phyloP scores from a whole-genome alignment of 2,329 filamentous ascomycete genomes.

The Pleurostoma richardsiae region DNA sequence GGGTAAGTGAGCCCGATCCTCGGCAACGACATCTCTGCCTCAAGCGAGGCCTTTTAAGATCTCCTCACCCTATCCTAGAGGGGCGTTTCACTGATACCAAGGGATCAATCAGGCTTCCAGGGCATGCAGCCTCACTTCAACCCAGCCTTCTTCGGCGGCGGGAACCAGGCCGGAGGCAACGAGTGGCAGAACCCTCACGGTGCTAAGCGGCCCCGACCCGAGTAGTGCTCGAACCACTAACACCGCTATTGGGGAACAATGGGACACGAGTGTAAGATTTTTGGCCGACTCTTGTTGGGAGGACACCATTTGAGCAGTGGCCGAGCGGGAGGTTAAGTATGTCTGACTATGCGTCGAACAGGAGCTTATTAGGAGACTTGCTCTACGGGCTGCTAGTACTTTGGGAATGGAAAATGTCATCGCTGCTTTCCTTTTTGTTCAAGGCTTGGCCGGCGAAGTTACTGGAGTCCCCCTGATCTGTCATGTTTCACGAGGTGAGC shows the following conservation, averaged over 20 bases:
- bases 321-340: too few species aligned
- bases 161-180: conserved; percentile 39
- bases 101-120: conserved; percentile 56
- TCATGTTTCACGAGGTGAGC: conserved; percentile 7
- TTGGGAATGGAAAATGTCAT: too few species aligned
- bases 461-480: not conserved
- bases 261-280: too few species aligned
- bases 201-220: conserved; percentile 72
- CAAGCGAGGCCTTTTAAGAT: too few species aligned
- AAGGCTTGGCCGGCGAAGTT: too few species aligned
- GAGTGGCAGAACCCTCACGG: conserved; percentile 79
- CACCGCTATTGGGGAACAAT: too few species aligned
- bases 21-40: not conserved
- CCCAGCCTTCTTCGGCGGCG: conserved; percentile 63
- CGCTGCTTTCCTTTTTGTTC: not conserved
- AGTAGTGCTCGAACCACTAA: conserved; percentile 31
- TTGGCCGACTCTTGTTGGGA: too few species aligned
- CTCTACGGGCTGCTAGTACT: too few species aligned
- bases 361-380: too few species aligned
- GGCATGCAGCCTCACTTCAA: conserved; percentile 68
- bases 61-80: too few species aligned
- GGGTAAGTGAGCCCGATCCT: conserved; percentile 36
- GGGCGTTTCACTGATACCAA: not conserved
- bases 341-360: too few species aligned
- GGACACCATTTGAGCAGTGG: too few species aligned